Base-by-base conservation (phyloP, 257 asterid genomes). In the Euphrasia confusa region DNA sequence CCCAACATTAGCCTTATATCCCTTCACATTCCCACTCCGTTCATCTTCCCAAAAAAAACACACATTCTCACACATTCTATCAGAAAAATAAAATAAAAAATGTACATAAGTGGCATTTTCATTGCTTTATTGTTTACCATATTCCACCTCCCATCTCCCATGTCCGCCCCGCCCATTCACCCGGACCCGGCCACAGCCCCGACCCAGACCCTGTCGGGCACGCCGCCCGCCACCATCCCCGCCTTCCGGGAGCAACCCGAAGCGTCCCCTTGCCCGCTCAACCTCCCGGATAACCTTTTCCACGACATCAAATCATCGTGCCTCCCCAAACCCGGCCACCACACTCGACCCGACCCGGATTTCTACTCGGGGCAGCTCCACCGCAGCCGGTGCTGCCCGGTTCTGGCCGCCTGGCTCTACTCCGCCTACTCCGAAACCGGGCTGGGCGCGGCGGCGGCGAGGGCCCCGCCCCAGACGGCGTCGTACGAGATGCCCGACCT, bases 181-280 rank as follows among this genome's bases (percentile, higher is more conserved):
- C 98, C 91, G 3, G 86, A 69, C 68, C 90, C 86, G 13, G 76
- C 75, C 2, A n/a, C 83, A 0, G 59, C 72, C 65, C 79, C 77
- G 18, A 79, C 87, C 61, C 93, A 83, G 55, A 78, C 80, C 28
- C 78, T 78, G 39, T n/a, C n/a, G n/a, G n/a, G n/a, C n/a, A 27
- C 68, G 66, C 79, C 60, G 0, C 78, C 87, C n/a, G 78, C 91
- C 60, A 91, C 96, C 50, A 91, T 91, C 67, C 95, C 96, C 32
- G 98, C 98, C 57, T 91, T 91, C 79, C 96, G 90, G n/a, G 95
- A 86, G 70, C 95, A 91, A 73, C 84, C 95, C 56, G 80, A 70
- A 58, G 68, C 73, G 72, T 74, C 84, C 56, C 78, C 65, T 39
- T 90, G 96, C 75, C 93, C 90, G 12, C 73, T 90, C 71, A 84